These are phyloP conservation scores for Turritis glabra DNA, from an alignment of 345 rosid species.

Conservation along the genomic window DNA sequence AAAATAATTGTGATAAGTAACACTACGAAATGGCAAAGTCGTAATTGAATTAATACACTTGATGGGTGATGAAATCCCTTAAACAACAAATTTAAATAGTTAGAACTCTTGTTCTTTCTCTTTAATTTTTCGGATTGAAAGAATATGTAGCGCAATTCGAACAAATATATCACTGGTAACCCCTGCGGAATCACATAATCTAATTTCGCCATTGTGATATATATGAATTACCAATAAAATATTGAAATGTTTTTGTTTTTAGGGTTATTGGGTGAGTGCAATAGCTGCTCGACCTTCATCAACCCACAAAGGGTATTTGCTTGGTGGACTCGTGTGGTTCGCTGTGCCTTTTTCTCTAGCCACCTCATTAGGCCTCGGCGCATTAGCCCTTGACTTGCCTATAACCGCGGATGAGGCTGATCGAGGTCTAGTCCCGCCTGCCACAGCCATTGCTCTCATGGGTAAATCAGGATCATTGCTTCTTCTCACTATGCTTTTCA, in stretches of 20 bases:
- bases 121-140: too few species aligned
- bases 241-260: neutral
- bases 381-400: slow-evolving; percentile 90
- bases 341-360: slow-evolving; percentile 95
- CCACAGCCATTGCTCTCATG: slow-evolving; percentile 94
- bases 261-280: slow-evolving; percentile 99
- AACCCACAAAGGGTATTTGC: slow-evolving; percentile 84
- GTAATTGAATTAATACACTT: too few species aligned
- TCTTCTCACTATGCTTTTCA: slow-evolving; percentile 91
- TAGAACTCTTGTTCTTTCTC: too few species aligned
- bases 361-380: slow-evolving; percentile 91
- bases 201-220: neutral
- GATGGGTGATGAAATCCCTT: too few species aligned
- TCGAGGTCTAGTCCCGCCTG: slow-evolving; percentile 86
- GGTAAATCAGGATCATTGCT: slow-evolving; percentile 91
- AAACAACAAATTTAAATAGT: too few species aligned
- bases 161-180: too few species aligned
- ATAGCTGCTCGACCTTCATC: slow-evolving; percentile 95
- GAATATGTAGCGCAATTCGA: too few species aligned
- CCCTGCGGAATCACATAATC: neutral
- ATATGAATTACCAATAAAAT: neutral
- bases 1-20: too few species aligned
- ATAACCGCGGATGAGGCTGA: slow-evolving; percentile 67
- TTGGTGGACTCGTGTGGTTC: slow-evolving; percentile 95
- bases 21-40: too few species aligned